phyloP scores from a whole-genome alignment of 2,329 filamentous ascomycete genomes.

The Aspergillus chevalieri region DNA sequence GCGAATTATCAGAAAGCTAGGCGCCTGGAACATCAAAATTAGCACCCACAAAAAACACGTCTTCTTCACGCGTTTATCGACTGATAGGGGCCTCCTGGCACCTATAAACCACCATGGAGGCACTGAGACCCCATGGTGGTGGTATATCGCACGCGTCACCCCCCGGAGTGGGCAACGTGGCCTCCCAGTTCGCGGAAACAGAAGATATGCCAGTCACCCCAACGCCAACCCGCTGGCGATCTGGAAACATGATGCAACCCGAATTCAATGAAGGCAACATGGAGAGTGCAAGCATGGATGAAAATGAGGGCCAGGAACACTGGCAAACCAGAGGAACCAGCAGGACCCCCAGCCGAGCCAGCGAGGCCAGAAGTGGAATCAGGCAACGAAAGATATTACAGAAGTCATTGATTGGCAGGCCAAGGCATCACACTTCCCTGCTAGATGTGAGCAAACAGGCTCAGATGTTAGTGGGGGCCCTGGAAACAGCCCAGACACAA shows the following conservation, averaged over 20 bases:
- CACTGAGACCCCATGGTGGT: no score
- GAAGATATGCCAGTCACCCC: no score
- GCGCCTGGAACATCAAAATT: no score
- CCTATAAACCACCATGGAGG: no score
- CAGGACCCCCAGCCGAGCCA: not conserved
- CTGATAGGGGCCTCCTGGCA: no score
- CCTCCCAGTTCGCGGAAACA: no score
- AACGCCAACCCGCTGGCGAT: not conserved
- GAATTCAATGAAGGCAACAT: not conserved
- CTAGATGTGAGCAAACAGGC: not conserved
- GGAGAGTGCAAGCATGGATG: not conserved
- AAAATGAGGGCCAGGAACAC: not conserved
- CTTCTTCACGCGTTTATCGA: no score
- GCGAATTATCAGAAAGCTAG: no score
- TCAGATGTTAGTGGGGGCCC: not conserved
- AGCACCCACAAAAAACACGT: no score
- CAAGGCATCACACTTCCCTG: no score
- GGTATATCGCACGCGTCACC: no score
- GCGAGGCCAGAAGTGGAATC: not conserved
- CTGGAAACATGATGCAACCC: not conserved
- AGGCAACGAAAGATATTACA: not conserved
- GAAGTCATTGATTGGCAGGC: not conserved
- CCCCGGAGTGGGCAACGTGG: no score
- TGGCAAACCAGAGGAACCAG: not conserved
- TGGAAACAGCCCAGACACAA: not conserved